phyloP scores from a whole-genome alignment of 1,284 basidiomycete genomes.

The Trichosporon inkin region DNA sequence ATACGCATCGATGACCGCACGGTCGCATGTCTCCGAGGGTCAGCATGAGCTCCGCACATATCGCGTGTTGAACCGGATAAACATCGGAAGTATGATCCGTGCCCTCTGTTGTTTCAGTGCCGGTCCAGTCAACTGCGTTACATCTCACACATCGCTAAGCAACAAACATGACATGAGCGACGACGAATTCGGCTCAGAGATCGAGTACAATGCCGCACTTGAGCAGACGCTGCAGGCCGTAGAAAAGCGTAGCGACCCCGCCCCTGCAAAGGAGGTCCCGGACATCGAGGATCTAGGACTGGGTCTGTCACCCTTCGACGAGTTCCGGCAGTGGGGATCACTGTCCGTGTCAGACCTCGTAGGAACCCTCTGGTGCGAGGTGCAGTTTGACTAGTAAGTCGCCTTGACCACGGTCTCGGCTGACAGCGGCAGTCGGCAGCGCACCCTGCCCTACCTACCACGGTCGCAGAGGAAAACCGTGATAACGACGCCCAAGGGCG shows the following conservation, averaged over 20 bases:
- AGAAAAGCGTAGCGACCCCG: slow-evolving; percentile 13
- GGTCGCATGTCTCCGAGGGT: no score
- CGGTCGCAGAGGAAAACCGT: slow-evolving; percentile 58
- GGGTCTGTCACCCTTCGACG: slow-evolving; percentile 28
- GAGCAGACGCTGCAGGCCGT: slow-evolving; percentile 27
- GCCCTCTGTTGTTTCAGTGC: background rate
- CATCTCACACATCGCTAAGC: background rate
- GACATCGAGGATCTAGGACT: slow-evolving; percentile 30
- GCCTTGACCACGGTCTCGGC: background rate
- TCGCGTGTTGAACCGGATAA: background rate
- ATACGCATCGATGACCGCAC: no score
- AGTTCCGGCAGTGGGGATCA: slow-evolving; percentile 41
- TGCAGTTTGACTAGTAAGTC: slow-evolving; percentile 48
- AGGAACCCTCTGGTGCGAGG: slow-evolving; percentile 55
- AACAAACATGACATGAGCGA: slow-evolving; percentile 11
- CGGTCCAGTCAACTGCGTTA: background rate
- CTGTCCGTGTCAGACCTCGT: slow-evolving; percentile 55
- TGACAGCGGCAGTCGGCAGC: slow-evolving; percentile 33
- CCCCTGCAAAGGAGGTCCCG: background rate
- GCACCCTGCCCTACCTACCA: slow-evolving; percentile 55
- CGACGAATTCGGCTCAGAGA: slow-evolving; percentile 33
- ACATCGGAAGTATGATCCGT: background rate
- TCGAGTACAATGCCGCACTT: slow-evolving; percentile 31
- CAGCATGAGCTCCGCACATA: no score
- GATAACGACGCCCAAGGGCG: slow-evolving; percentile 63